These are phyloP conservation scores for Eremomyces bilateralis DNA, from an alignment of 495 filamentous ascomycete species.

Conservation along the genomic window DNA sequence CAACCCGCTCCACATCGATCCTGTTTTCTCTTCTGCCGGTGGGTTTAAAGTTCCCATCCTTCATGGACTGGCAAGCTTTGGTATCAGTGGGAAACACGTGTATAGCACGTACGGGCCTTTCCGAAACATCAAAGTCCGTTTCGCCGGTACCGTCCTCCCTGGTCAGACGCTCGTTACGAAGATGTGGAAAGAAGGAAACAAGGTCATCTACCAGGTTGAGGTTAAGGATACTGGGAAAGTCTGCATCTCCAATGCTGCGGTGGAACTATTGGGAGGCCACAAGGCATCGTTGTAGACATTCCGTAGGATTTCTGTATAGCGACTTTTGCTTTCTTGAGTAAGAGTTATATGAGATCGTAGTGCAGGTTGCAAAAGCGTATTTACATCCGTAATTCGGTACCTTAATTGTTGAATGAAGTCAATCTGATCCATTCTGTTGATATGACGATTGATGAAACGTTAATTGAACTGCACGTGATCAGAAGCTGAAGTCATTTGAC, in stretches of 20 bases:
- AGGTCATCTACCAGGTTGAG: constrained; percentile 75
- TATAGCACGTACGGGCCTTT: constrained; percentile 63
- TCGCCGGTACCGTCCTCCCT: constrained; percentile 78
- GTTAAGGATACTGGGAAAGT: constrained; percentile 94
- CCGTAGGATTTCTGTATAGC: too few relatives aligned
- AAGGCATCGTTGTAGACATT: constrained; percentile 34
- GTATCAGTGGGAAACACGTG: constrained; percentile 75
- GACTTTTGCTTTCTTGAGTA: too few relatives aligned
- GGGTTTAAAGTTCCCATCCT: constrained; percentile 91
- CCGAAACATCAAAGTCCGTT: constrained; percentile 90
- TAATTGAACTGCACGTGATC: too few relatives aligned
- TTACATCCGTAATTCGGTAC: too few relatives aligned
- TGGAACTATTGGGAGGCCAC: constrained; percentile 43
- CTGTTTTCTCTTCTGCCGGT: constrained; percentile 79
- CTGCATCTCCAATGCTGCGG: constrained; percentile 69
- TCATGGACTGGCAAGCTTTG: constrained; percentile 89
- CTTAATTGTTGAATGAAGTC: too few relatives aligned
- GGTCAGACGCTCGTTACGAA: constrained; percentile 88
- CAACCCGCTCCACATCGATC: constrained; percentile 89
- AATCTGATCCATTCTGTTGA: too few relatives aligned
- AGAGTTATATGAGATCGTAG: too few relatives aligned
- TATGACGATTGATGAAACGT: too few relatives aligned
- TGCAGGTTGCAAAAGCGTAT: too few relatives aligned
- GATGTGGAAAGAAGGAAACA: constrained; percentile 93
- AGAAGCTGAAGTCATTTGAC: too few relatives aligned